Evolutionary conservation across 2,329 filamentous ascomycete genomes (phyloP).

Genomic region (Cucurbitaria berberidis): DNA sequence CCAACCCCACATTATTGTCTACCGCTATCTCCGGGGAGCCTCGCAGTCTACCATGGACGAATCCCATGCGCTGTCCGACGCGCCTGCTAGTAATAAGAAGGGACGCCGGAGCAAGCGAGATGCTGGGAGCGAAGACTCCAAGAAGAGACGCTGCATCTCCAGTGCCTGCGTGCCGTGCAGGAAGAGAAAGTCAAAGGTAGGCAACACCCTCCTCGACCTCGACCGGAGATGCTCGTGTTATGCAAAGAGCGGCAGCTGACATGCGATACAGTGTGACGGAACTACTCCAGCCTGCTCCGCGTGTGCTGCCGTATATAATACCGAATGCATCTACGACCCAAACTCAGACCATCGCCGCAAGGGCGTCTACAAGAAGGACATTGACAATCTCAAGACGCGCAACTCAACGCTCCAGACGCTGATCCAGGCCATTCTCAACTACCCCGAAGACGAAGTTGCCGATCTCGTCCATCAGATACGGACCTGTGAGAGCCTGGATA

Average conservation of each 20-base stretch:
- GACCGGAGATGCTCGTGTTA: constrained; percentile 8
- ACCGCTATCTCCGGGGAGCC: constrained; percentile 16
- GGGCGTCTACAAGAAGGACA: constrained; percentile 94
- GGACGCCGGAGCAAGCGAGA: constrained; percentile 45
- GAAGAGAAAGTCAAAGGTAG: constrained; percentile 51
- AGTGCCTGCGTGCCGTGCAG: constrained; percentile 50
- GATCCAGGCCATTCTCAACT: constrained; percentile 90
- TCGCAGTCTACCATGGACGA: constrained; percentile 19
- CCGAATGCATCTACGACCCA: constrained; percentile 91
- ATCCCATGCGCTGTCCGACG: constrained; percentile 11
- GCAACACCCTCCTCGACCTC: constrained; percentile 14
- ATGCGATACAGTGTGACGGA: constrained; percentile 73
- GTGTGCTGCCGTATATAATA: constrained; percentile 92
- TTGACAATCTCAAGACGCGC: constrained; percentile 83
- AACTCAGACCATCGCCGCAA: constrained; percentile 96
- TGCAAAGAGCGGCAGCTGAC: constrained; percentile 10
- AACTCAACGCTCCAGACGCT: constrained; percentile 90
- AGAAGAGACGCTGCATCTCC: constrained; percentile 52
- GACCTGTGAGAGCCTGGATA: constrained; percentile 77
- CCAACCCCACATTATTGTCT: no score
- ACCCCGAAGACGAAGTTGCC: constrained; percentile 82
- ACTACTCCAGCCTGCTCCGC: constrained; percentile 90
- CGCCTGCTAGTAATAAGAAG: constrained; percentile 41
- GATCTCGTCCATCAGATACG: constrained; percentile 85
- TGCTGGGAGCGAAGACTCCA: constrained; percentile 48